Evolutionary conservation across 345 rosid genomes (phyloP).

Genomic region (Corchorus olitorius): DNA sequence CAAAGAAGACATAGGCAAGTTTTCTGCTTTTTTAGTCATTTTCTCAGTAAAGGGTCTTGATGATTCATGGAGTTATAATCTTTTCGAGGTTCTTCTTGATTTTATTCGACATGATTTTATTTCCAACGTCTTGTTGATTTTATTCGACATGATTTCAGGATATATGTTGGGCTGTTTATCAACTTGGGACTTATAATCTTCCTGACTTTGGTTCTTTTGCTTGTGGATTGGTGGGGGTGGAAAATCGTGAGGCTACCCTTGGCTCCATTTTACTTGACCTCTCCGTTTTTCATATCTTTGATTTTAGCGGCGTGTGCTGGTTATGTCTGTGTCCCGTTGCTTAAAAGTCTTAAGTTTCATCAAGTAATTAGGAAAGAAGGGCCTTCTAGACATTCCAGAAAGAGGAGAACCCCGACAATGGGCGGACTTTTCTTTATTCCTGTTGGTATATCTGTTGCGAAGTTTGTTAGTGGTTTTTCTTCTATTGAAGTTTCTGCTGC

Average conservation of each 20-base stretch:
- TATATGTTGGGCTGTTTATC: constrained; percentile 60
- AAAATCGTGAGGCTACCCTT: constrained; percentile 86
- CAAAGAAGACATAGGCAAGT: constrained; percentile 68
- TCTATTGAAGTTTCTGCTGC: constrained; percentile 76
- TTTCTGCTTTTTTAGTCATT: constrained; percentile 1
- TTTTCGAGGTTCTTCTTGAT: constrained; percentile 3
- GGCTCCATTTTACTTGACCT: constrained; percentile 62
- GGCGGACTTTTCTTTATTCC: constrained; percentile 88
- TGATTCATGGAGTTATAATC: neutral
- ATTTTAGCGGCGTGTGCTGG: constrained; percentile 60
- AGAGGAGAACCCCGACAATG: constrained; percentile 74
- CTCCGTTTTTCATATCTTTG: constrained; percentile 67
- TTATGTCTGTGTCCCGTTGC: constrained; percentile 72
- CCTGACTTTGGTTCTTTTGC: constrained; percentile 51
- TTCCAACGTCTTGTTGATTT: neutral
- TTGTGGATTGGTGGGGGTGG: constrained; percentile 89
- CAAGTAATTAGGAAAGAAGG: constrained; percentile 48
- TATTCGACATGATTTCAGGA: constrained; percentile 45
- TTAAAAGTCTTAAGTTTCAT: constrained; percentile 53
- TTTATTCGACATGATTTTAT: constrained; percentile 2
- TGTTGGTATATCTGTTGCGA: constrained; percentile 68
- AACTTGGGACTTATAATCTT: constrained; percentile 67
- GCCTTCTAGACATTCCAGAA: constrained; percentile 42
- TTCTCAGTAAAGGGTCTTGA: neutral
- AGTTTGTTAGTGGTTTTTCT: constrained; percentile 50